These are phyloP conservation scores for Amoebophrya sp. DNA, from an alignment of 169 alveolate genomes.

Conservation along the genomic window DNA sequence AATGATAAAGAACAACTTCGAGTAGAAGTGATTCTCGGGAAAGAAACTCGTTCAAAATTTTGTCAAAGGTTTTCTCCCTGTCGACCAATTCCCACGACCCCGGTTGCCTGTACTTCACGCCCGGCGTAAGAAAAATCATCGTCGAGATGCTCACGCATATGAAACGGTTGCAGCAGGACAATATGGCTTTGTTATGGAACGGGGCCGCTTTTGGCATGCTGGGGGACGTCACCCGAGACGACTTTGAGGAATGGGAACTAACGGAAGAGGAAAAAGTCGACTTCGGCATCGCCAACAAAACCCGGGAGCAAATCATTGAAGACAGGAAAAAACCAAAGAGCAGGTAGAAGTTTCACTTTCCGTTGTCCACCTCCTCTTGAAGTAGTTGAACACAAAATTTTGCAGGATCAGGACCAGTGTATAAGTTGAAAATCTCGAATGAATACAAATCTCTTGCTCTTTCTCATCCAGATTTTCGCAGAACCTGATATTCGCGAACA, in stretches of 20 bases:
- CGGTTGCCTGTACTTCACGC: neutral
- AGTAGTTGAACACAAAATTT: too few species aligned
- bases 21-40: too few species aligned
- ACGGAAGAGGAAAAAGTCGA: slow-evolving; percentile 1
- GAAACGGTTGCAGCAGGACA: neutral
- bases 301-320: neutral
- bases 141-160: slow-evolving; percentile 2
- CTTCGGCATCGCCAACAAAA: neutral
- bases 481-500: neutral
- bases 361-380: neutral
- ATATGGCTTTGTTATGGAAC: neutral
- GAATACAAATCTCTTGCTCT: too few species aligned
- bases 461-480: neutral
- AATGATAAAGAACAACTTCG: too few species aligned
- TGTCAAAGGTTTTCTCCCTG: neutral
- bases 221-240: neutral
- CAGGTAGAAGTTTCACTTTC: neutral
- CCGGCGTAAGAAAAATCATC: neutral
- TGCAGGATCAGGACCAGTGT: too few species aligned
- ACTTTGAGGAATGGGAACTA: neutral
- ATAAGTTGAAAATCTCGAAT: too few species aligned
- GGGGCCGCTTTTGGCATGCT: slow-evolving; percentile 4
- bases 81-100: neutral
- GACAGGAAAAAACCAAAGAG: slow-evolving; percentile 7
- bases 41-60: too few species aligned